phyloP scores from a whole-genome alignment of 495 filamentous ascomycete species.

The Aspergillus incahuasiensis region DNA sequence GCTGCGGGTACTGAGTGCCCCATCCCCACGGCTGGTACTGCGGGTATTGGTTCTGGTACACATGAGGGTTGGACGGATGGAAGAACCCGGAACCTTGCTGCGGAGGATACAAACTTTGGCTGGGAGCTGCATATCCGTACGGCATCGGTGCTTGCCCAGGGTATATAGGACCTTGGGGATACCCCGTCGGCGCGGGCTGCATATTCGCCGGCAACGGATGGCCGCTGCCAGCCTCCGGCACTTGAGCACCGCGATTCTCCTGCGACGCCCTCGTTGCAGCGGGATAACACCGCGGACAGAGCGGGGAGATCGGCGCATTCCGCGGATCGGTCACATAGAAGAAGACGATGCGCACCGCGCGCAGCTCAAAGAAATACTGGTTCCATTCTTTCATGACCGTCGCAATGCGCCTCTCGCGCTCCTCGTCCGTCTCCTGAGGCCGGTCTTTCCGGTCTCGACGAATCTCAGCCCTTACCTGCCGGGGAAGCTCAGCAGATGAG shows the following conservation, averaged over 20 bases:
- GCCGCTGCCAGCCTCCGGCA: constrained; percentile 9
- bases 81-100: constrained; percentile 24
- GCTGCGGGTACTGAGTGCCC: constrained; percentile 27
- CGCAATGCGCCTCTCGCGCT: constrained; percentile 37
- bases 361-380: constrained; percentile 45
- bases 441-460: constrained; percentile 41
- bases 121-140: constrained; percentile 18
- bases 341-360: constrained; percentile 34
- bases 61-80: constrained; percentile 17
- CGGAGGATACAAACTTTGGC: constrained; percentile 12
- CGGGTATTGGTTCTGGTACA: constrained; percentile 27
- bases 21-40: constrained; percentile 32
- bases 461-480: constrained; percentile 38
- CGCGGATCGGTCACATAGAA: constrained; percentile 38
- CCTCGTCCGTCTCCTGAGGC: constrained; percentile 40
- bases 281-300: constrained; percentile 43
- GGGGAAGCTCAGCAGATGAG: constrained; percentile 35
- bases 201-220: constrained; percentile 2
- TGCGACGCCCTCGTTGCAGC: constrained; percentile 37
- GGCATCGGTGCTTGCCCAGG: constrained; percentile 16
- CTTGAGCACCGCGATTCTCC: constrained; percentile 11
- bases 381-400: constrained; percentile 51
- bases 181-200: constrained; percentile 17
- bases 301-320: constrained; percentile 35
- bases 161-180: constrained; percentile 11